A percentile compares a stretch with the other conserved stretches of the same genome.
These are phyloP conservation scores for Capsicum rhomboideum DNA, from an alignment of 257 asterid genomes.

Conservation along the genomic window DNA sequence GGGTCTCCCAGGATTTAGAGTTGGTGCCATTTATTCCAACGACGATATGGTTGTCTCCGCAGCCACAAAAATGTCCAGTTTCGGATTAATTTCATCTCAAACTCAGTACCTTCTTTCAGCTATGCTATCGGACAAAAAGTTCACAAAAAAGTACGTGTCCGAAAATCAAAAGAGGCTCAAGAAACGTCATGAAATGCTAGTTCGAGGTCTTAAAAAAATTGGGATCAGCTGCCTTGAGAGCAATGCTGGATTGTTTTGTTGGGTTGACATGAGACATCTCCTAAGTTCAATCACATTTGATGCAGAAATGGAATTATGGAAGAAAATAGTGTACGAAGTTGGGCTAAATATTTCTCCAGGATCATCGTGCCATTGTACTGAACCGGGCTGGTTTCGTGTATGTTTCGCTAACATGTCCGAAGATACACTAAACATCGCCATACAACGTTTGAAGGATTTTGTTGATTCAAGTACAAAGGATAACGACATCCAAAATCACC, in stretches of 20 bases:
- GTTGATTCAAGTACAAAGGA: background rate
- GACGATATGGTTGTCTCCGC: slow-evolving; percentile 2
- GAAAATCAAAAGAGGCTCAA: slow-evolving; percentile 7
- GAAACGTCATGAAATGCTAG: slow-evolving; percentile 7
- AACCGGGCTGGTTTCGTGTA: slow-evolving; percentile 10
- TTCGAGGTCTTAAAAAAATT: background rate
- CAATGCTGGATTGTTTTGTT: slow-evolving; percentile 9
- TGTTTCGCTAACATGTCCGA: slow-evolving; percentile 6
- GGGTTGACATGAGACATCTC: slow-evolving; percentile 9
- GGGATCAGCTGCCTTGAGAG: slow-evolving; percentile 1
- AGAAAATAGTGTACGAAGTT: slow-evolving; percentile 1
- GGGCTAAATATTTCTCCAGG: slow-evolving; percentile 7
- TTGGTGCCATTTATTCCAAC: slow-evolving; percentile 15
- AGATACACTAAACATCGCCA: background rate
- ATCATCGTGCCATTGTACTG: slow-evolving; percentile 1
- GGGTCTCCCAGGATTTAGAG: slow-evolving; percentile 8
- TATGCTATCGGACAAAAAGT: slow-evolving; percentile 2
- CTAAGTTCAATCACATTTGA: background rate
- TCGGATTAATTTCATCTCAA: slow-evolving; percentile 11
- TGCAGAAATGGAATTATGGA: slow-evolving; percentile 2
- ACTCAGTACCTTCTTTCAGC: slow-evolving; percentile 5
- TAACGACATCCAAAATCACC: background rate
- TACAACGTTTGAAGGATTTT: background rate
- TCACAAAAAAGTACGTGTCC: background rate
- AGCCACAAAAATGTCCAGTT: slow-evolving; percentile 13